Conservation (phyloP, 1,284 basidiomycete species). For the Ustilago shanxiensis region DNA sequence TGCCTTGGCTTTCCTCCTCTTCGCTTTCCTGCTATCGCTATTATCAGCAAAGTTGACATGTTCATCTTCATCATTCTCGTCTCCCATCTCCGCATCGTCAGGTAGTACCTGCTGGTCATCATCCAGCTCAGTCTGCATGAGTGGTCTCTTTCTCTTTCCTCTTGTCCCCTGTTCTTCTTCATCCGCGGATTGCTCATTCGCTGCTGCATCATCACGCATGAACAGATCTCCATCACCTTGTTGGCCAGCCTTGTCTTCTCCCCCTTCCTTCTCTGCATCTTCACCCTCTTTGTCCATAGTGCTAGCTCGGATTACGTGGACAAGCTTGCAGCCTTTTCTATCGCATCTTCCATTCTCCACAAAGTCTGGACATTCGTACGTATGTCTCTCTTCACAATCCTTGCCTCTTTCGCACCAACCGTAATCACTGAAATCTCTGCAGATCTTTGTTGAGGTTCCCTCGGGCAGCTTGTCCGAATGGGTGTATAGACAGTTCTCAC, state of each 20-base stretch:
- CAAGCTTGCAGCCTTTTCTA: slow-evolving; percentile 54
- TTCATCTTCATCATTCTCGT: slow-evolving; percentile 21
- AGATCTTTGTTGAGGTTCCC: slow-evolving; percentile 42
- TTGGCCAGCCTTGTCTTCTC: slow-evolving; percentile 5
- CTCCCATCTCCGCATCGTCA: slow-evolving; percentile 15
- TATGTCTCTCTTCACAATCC: slow-evolving; percentile 58
- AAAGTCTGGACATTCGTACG: slow-evolving; percentile 67
- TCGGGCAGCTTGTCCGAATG: slow-evolving; percentile 45
- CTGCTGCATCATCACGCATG: slow-evolving; percentile 57
- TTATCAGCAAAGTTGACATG: slow-evolving; percentile 15
- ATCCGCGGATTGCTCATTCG: slow-evolving; percentile 24
- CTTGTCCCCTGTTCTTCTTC: neutral
- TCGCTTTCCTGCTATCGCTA: slow-evolving; percentile 9
- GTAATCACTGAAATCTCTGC: slow-evolving; percentile 55
- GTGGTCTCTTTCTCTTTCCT: slow-evolving; percentile 34
- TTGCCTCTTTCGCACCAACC: slow-evolving; percentile 66
- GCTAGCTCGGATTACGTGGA: slow-evolving; percentile 56
- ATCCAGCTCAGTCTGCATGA: slow-evolving; percentile 38
- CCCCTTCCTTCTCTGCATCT: slow-evolving; percentile 7
- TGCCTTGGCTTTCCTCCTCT: slow-evolving; percentile 39
- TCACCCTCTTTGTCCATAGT: neutral
- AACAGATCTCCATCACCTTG: slow-evolving; percentile 38
- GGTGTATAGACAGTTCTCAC: slow-evolving; percentile 59
- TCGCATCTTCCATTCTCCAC: slow-evolving; percentile 59
- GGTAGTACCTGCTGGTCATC: slow-evolving; percentile 16